Conservation (phyloP, 495 filamentous ascomycete genomes). For the Podospora appendiculata region DNA sequence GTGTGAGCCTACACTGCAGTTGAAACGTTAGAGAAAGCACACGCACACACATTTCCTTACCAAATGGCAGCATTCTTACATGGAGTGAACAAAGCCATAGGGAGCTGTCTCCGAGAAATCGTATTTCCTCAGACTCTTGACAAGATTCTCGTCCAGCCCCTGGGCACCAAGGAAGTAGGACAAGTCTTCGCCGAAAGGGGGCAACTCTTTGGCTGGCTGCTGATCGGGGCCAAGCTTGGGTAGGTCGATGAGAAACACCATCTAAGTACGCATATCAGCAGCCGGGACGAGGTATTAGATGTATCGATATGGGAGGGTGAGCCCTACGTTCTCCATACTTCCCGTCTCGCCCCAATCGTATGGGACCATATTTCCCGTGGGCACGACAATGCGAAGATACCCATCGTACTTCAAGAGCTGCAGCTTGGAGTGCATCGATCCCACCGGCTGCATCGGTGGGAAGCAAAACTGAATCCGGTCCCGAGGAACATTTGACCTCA, state of each 20-base stretch:
- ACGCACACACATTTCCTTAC: not conserved
- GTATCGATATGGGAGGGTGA: not conserved
- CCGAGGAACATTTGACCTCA: slow-evolving; percentile 38
- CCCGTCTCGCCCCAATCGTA: slow-evolving; percentile 83
- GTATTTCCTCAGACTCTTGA: slow-evolving; percentile 55
- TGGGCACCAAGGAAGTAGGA: slow-evolving; percentile 62
- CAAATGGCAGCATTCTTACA: slow-evolving; percentile 18
- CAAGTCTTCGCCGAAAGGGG: slow-evolving; percentile 62
- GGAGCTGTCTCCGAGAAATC: slow-evolving; percentile 63
- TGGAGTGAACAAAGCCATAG: slow-evolving; percentile 75
- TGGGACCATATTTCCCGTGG: slow-evolving; percentile 70
- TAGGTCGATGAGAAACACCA: slow-evolving; percentile 78
- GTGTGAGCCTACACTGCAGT: slow-evolving; percentile 43
- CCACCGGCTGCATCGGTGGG: slow-evolving; percentile 50
- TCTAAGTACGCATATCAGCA: slow-evolving; percentile 29
- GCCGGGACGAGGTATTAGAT: not conserved
- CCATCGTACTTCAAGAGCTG: slow-evolving; percentile 66
- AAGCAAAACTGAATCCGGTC: slow-evolving; percentile 61
- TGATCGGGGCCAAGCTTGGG: slow-evolving; percentile 42
- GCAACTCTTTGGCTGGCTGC: slow-evolving; percentile 23
- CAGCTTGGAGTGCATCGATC: slow-evolving; percentile 81
- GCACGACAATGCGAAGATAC: slow-evolving; percentile 68
- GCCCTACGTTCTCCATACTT: slow-evolving; percentile 66
- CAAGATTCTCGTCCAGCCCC: slow-evolving; percentile 52
- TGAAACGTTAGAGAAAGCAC: not conserved